phyloP scores from a whole-genome alignment of 2,329 filamentous ascomycete species.

The Nemania sp. region DNA sequence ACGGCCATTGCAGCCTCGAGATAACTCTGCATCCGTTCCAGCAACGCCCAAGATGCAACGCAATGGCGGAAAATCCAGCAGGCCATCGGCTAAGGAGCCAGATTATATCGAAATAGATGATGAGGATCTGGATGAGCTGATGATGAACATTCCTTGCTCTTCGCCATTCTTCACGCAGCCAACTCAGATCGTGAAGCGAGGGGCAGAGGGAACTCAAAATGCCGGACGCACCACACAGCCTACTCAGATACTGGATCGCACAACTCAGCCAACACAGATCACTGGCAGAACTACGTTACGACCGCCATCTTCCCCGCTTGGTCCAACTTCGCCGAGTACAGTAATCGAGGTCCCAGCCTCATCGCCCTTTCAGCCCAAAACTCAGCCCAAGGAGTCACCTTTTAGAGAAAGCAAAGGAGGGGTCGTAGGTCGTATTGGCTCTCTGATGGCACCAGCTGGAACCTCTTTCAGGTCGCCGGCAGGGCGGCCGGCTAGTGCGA shows the following conservation, averaged over 20 bases:
- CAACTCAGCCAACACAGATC: conserved; percentile 47
- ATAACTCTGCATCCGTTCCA: conserved; percentile 15
- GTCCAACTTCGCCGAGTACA: conserved; percentile 48
- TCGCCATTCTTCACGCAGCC: conserved; percentile 55
- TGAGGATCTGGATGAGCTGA: conserved; percentile 51
- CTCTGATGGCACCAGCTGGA: conserved; percentile 73
- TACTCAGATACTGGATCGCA: conserved; percentile 45
- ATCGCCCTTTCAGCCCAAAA: conserved; percentile 67
- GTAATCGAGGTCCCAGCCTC: conserved; percentile 84
- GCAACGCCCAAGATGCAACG: conserved; percentile 24
- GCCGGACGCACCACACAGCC: conserved; percentile 48
- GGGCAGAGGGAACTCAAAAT: conserved; percentile 65
- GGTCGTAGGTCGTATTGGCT: conserved; percentile 50
- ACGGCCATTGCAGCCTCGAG: neutral
- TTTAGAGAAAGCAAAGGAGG: conserved; percentile 22
- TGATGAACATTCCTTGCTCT: conserved; percentile 39
- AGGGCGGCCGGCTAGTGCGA: conserved; percentile 40
- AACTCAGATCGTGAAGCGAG: conserved; percentile 40
- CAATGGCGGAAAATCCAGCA: neutral
- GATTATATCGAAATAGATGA: conserved; percentile 40
- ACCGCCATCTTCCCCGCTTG: conserved; percentile 40
- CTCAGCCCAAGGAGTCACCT: conserved; percentile 26
- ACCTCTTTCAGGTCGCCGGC: conserved; percentile 65
- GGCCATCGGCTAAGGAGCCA: conserved; percentile 18
- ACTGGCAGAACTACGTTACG: conserved; percentile 43